Conservation (phyloP, 2,329 filamentous ascomycete species). For the Huntiella omanensis region DNA sequence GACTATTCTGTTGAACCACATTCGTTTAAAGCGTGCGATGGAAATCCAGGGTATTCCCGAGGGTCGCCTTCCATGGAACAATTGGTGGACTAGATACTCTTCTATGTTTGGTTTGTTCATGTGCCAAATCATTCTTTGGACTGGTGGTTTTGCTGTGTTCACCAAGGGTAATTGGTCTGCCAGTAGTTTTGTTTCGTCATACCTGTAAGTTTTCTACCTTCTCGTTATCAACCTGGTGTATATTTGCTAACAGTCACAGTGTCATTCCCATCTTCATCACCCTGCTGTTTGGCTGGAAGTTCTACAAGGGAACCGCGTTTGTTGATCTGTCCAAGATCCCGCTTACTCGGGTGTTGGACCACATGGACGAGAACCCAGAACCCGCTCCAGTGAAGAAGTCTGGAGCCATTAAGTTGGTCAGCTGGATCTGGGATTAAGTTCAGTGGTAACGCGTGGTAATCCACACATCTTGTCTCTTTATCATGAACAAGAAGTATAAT, state of each 20-base stretch:
- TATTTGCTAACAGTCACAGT: constrained; percentile 17
- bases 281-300: constrained; percentile 45
- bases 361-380: constrained; percentile 14
- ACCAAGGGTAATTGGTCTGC: constrained; percentile 39
- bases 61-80: constrained; percentile 39
- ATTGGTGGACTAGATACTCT: constrained; percentile 38
- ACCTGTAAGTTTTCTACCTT: constrained; percentile 30
- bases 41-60: constrained; percentile 33
- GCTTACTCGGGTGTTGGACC: constrained; percentile 30
- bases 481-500: constrained; percentile 7
- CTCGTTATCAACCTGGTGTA: background rate
- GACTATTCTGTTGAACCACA: constrained; percentile 26
- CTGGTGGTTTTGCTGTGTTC: constrained; percentile 48
- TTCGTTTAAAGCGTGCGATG: constrained; percentile 35
- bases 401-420: constrained; percentile 5
- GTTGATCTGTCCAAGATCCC: constrained; percentile 32
- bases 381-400: constrained; percentile 1
- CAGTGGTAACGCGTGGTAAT: background rate
- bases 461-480: background rate
- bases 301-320: constrained; percentile 41
- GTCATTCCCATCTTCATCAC: constrained; percentile 39
- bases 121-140: constrained; percentile 47
- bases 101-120: constrained; percentile 42
- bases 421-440: constrained; percentile 10
- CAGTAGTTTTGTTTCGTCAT: constrained; percentile 39